Conservation (phyloP, 371 early-diverging fungal genomes). For the Neoconidiobolus thromboides region DNA sequence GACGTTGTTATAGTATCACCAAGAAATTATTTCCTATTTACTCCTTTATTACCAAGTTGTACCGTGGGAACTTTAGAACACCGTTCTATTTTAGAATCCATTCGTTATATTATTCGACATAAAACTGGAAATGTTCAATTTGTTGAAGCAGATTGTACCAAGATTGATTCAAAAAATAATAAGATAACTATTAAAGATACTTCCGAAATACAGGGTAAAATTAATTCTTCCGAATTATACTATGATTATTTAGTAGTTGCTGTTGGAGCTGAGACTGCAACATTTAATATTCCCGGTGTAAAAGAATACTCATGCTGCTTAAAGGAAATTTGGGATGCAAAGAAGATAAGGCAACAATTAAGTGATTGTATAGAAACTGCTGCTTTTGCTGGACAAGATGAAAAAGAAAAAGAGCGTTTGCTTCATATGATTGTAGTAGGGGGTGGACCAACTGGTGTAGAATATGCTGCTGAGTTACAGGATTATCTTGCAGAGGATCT, state of each 20-base stretch:
- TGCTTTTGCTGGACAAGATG: slow-evolving; percentile 52
- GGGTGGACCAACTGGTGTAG: slow-evolving; percentile 91
- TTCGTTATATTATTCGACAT: slow-evolving; percentile 32
- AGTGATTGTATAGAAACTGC: slow-evolving; percentile 85
- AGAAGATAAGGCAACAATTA: slow-evolving; percentile 63
- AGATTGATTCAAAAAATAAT: slow-evolving; percentile 12
- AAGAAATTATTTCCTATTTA: slow-evolving; percentile 80
- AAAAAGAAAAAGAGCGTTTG: slow-evolving; percentile 60
- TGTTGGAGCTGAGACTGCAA: slow-evolving; percentile 72
- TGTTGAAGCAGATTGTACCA: slow-evolving; percentile 19
- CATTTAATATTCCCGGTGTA: slow-evolving; percentile 80
- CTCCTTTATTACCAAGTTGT: slow-evolving; percentile 60
- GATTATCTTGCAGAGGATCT: slow-evolving; percentile 80
- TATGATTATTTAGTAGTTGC: slow-evolving; percentile 84
- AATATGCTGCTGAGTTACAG: slow-evolving; percentile 85
- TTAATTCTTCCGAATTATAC: slow-evolving; percentile 28
- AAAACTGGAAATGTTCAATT: slow-evolving; percentile 11
- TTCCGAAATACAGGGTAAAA: slow-evolving; percentile 10
- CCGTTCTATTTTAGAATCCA: slow-evolving; percentile 52
- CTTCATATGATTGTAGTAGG: slow-evolving; percentile 92
- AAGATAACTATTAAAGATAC: slow-evolving; percentile 20
- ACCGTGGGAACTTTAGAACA: slow-evolving; percentile 72
- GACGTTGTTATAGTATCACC: slow-evolving; percentile 71
- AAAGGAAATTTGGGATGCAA: slow-evolving; percentile 77
- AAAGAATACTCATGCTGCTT: slow-evolving; percentile 68